Conservation (phyloP, 1,139 yeast genomes). For the Wickerhamomyces sp. region DNA sequence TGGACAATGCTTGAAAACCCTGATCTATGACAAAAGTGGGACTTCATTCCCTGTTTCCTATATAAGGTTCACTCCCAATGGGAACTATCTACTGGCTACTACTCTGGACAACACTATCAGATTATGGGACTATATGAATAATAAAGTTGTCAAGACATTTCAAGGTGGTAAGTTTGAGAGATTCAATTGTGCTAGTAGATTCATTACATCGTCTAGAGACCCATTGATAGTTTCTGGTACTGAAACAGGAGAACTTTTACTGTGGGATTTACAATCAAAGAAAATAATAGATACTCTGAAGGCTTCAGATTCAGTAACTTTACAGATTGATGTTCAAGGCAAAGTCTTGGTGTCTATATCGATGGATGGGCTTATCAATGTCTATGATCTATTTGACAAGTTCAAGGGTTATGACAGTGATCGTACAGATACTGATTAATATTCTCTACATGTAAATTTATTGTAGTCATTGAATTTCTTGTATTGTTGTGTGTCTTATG, state of each 20-base stretch:
- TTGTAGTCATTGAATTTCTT: not conserved
- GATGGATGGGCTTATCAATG: conserved; percentile 33
- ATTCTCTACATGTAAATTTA: not conserved
- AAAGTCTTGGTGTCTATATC: conserved; percentile 41
- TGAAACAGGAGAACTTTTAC: conserved; percentile 50
- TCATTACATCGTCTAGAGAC: conserved; percentile 11
- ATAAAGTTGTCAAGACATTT: conserved; percentile 73
- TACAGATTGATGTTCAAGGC: conserved; percentile 41
- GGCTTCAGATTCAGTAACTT: conserved; percentile 36
- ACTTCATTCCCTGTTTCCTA: conserved; percentile 74
- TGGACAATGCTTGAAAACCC: conserved; percentile 88
- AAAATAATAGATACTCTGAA: conserved; percentile 38
- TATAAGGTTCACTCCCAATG: conserved; percentile 77
- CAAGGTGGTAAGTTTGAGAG: conserved; percentile 23
- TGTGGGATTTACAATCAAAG: conserved; percentile 77
- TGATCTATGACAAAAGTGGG: conserved; percentile 65
- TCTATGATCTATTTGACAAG: conserved; percentile 28
- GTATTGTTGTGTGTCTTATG: not conserved
- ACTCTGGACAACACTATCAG: conserved; percentile 77
- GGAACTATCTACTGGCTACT: conserved; percentile 71
- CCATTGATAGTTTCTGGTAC: conserved; percentile 51
- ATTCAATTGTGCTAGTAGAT: conserved; percentile 17
- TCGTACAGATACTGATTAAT: conserved; percentile 10
- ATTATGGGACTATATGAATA: conserved; percentile 79
- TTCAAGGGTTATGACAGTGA: conserved; percentile 9